phyloP scores from a whole-genome alignment of 2,329 filamentous ascomycete genomes.

The Davidsoniella australis region DNA sequence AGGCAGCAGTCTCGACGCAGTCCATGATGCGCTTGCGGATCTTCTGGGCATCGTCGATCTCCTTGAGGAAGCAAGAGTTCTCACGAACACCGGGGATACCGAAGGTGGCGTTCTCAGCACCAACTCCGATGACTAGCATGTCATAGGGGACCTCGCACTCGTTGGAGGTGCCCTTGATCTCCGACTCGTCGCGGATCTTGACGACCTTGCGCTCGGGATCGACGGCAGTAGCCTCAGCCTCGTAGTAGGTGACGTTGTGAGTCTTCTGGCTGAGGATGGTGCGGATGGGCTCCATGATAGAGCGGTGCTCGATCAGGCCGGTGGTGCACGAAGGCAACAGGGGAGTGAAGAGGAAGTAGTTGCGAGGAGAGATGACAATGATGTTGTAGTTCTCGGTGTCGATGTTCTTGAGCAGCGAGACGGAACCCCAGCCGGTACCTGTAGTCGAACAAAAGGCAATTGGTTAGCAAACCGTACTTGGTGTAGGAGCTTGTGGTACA shows the following conservation, averaged over 20 bases:
- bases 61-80: conserved; percentile 95
- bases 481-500: not conserved
- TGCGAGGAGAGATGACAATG: conserved; percentile 89
- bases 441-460: not conserved
- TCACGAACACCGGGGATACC: conserved; percentile 91
- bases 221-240: conserved; percentile 91
- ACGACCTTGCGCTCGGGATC: conserved; percentile 82
- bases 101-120: conserved; percentile 96
- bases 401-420: conserved; percentile 94
- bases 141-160: conserved; percentile 90
- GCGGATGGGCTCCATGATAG: conserved; percentile 97
- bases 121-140: conserved; percentile 94
- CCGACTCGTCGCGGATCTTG: conserved; percentile 79
- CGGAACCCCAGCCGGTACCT: conserved; percentile 93
- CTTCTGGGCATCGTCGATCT: conserved; percentile 86
- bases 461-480: not conserved
- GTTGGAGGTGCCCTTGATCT: conserved; percentile 67
- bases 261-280: conserved; percentile 93
- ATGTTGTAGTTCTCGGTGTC: conserved; percentile 99
- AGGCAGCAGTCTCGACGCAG: conserved; percentile 93
- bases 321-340: conserved; percentile 94
- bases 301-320: conserved; percentile 93
- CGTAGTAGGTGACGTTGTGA: conserved; percentile 86
- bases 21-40: conserved; percentile 99
- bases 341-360: conserved; percentile 99